Evolutionary conservation across 2,329 filamentous ascomycete genomes (phyloP), one percentile per base, ranked within the genome.

Genomic region (Claviceps lovelessii): DNA sequence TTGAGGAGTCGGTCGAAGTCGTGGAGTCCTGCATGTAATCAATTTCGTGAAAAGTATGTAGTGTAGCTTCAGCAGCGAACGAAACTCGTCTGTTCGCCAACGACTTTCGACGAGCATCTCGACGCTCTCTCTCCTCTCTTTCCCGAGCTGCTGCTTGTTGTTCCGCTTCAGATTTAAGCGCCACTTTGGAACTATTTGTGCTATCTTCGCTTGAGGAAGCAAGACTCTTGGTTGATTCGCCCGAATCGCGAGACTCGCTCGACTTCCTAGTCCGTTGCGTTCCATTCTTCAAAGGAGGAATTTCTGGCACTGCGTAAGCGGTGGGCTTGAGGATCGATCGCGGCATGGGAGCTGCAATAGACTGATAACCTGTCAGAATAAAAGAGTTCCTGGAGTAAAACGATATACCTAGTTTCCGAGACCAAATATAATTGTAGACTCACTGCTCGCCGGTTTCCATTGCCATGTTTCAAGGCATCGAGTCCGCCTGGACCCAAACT

Each of bases 31-130:
- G 89, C 66, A 83, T 79, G 58, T 90, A 86, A 64, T 97, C 91
- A 48, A 96, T 81, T 55, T 93, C 90, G 65, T 97, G 90, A 78
- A 95, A 97, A 0, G 93, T 98, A 67, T 98, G 93, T 41, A 98
- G 77, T 4, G 93, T 98, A 13, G 93, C 93, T 71, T 98, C 93
- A 1, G 93, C 93, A 5, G 93, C 93, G 69, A 98, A 98, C 0
- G 91, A 97, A 39, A 98, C 93, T 65, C 93, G 83, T 64, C 93
- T 83, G 67, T 93, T 95, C 50, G 91, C 90, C 55, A 95, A 78
- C 19, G 90, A 96, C 68, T 97, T 97, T 61, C 93, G 81, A 59
- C 93, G 84, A 48, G 89, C 90, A 67, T 95, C 93, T 61, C 90
- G 80, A 54, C 90, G 80, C 62, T 91, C 84, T 46, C 79, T 77